Base-by-base conservation (phyloP, 2,329 filamentous ascomycete genomes). In the Fusarium irregulare region DNA sequence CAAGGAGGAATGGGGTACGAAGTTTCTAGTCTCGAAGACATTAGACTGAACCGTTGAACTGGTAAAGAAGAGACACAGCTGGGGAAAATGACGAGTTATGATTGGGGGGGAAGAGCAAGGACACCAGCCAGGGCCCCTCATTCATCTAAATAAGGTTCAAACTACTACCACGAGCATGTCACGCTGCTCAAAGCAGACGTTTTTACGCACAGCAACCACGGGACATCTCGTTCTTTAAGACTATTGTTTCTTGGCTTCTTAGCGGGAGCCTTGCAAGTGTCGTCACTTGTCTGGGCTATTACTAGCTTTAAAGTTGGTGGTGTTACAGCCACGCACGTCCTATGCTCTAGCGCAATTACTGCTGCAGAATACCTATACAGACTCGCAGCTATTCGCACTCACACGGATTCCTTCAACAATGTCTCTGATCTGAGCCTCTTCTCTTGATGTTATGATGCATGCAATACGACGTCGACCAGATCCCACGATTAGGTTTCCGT, bases 141-240 rank as follows among this genome's bases (percentile, higher is more conserved):
- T 61, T 64, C 59, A 74, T 70, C 56, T 64, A 59, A 69, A 60
- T 69, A 75, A 75, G 71, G 70, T 75, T 74, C 66, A 47, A 45
- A 23, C 49, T 51, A 51, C 66, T 49, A 66, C 45, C 16, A 41
- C 50, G 49, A 48, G 62, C 46, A 66, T 62, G 57, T 57, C 63
- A 64, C 63, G 61, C 44, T 63, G 34, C 58, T 61, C 32, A 49
- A 40, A 54, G 56, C 34, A 60, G 64, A 56, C 40, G 32, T 47
- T 62, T 28, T 27, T 42, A 37, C 46, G 48, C 50, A 49, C 60
- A 46, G 32, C 32, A 37, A 40, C 23, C 23, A 28, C 21, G 37
- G 41, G 32, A 6, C 60, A 50, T 64, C 46, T 46, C 37, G 41
- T 30, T 45, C n/a, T 41, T 41, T 50, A n/a, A 23, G 53, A 34